Percentiles rank a stretch among this genome's conserved stretches.
These are phyloP conservation scores for Lactuca sativa DNA, from an alignment of 129 eudicot genomes.

Conservation along the genomic window DNA sequence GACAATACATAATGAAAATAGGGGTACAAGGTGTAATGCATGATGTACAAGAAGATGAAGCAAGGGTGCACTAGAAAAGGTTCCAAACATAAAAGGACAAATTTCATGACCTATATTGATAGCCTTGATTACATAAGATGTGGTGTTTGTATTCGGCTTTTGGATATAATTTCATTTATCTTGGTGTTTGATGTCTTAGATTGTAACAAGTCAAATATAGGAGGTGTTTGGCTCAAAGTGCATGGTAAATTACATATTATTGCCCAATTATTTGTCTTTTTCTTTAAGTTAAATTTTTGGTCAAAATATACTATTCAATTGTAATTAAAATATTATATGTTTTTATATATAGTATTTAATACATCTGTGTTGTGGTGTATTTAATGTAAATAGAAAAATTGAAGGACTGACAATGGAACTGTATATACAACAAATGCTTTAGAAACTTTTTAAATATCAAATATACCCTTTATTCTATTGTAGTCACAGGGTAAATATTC, in stretches of 20 bases:
- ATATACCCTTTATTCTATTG: neutral
- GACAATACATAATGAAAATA: neutral
- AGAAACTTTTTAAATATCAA: no score
- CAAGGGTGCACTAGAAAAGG: slow-evolving; percentile 10
- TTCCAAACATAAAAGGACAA: slow-evolving; percentile 32
- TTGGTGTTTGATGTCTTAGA: slow-evolving; percentile 25
- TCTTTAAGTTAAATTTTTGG: slow-evolving; percentile 10
- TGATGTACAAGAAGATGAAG: slow-evolving; percentile 10
- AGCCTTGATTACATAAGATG: slow-evolving; percentile 25
- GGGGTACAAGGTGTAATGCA: slow-evolving; percentile 6
- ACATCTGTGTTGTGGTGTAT: no score
- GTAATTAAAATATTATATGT: no score
- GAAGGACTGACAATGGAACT: neutral
- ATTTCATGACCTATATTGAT: slow-evolving; percentile 14
- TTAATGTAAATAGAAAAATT: no score
- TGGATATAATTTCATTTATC: neutral
- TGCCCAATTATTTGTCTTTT: slow-evolving; percentile 20
- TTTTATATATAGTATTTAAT: no score
- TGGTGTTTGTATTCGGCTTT: neutral
- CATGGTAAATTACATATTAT: slow-evolving; percentile 18
- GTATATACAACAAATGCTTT: no score
- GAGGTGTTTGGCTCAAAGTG: slow-evolving; percentile 39
- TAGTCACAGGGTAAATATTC: neutral
- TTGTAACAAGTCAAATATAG: slow-evolving; percentile 31
- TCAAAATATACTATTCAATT: neutral